Evolutionary conservation across 805 yeast species (phyloP), one percentile per base, ranked within the genome.

Genomic region (Soucietia sequanensis): DNA sequence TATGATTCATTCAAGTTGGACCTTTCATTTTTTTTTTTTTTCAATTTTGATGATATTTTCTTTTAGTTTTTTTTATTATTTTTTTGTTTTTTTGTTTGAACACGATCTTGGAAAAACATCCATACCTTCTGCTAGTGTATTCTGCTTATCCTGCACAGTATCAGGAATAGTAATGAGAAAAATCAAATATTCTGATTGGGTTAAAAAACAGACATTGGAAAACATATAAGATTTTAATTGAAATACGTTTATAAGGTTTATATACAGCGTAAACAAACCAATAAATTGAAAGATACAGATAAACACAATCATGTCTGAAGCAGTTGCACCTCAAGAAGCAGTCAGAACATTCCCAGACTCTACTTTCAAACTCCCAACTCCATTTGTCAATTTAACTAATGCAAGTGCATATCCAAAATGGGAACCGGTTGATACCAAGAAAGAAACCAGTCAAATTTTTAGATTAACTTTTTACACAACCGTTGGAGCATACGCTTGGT

Each of bases 361-460:
- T 34, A 58, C 66, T 14, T 50, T 55, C 54, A 66, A 65, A 42
- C 60, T 58, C 55, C 72, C 72, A 19, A 55, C 59, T 31, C 70
- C 72, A 15, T 65, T 68, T 42, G 67, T 56, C 34, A 67, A 63
- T 52, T 41, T 65, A 41, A 39, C 56, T 40, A 59, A 57, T 34
- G 60, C 68, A 27, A 46, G 52, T 31, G 72, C 68, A 1, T 72
- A 72, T 45, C 72, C 77, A 13, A 44, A 61, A 26, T 80, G 71
- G 67, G 57, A 56, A 39, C 81, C 84, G 22, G 67, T 79, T 21
- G 78, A 79, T 52, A 77, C 85, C 11, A 61, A 69, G 42, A 68
- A 62, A 35, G 70, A 64, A 44, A 69, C 82, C 9, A 52, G 67
- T 30, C 68, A 66, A 33, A 70, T 78, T 18, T 71, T 72, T 36